Evolutionary conservation across 2,329 filamentous ascomycete species (phyloP), one percentile per base, ranked within the genome.

Genomic region (Endothia cerciana): DNA sequence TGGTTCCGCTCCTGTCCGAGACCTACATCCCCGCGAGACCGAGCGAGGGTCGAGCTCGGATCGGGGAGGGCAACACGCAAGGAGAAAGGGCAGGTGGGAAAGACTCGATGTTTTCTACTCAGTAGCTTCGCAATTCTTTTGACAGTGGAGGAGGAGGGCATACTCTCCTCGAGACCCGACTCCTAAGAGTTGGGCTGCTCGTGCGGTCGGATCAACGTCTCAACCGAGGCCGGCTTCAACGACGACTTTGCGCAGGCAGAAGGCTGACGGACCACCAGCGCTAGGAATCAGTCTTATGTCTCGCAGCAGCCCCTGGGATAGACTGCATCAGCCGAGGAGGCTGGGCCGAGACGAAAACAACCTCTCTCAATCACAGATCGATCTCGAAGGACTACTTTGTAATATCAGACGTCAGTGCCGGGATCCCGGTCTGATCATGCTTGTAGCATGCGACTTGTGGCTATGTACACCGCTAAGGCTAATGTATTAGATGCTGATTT

Each of bases 401-500:
- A 28, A 51, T 17, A 28, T 4, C 22, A 51, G 11, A 28, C 1
- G 4, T 13, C 25, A 51, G 13, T 30, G 22, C 47, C 5, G 43
- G 8, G 15, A 15, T 28, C 7, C 47, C 1, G 11, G 47, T 7
- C 25, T 51, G 11, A 4, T 51, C 11, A n/a, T 55, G 28, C 30
- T 30, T 30, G 25, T 51, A 51, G 47, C 47, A 51, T 30, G 19
- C 22, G 47, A 51, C 22, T 51, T 30, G 13, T 19, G 49, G 28
- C 30, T 58, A 59, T 62, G 41, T 65, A 57, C 43, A 53, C 41
- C 55, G 62, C 65, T 57, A 55, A 36, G 55, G 63, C 58, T 65
- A 49, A 62, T 62, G 51, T 65, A 67, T 65, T 67, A 67, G 49
- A 67, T 65, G 59, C 63, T 64, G 40, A 62, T 51, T 38, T 58